These are phyloP conservation scores for Colletotrichum gigasporum DNA, from an alignment of 2,329 filamentous ascomycete genomes.

Conservation along the genomic window DNA sequence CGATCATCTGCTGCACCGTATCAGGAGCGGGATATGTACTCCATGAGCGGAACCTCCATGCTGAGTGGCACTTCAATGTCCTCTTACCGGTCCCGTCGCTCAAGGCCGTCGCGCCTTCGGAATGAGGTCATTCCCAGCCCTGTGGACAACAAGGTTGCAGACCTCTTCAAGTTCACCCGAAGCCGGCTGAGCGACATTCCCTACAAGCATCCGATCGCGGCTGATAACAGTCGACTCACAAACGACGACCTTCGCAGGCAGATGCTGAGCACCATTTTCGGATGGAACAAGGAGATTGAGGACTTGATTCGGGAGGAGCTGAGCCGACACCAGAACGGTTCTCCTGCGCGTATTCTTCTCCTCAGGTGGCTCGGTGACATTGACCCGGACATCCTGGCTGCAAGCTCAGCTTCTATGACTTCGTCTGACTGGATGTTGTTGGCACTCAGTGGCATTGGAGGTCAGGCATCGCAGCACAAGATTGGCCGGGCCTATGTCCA, in stretches of 20 bases:
- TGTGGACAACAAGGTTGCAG: conserved; percentile 74
- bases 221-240: conserved; percentile 69
- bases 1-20: conserved; percentile 46
- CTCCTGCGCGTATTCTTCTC: conserved; percentile 82
- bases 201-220: conserved; percentile 74
- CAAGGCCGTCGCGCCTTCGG: conserved; percentile 74
- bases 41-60: conserved; percentile 61
- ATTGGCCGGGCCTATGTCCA: conserved; percentile 92
- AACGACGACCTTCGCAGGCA: conserved; percentile 85
- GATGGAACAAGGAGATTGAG: conserved; percentile 88
- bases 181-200: conserved; percentile 84
- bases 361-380: conserved; percentile 93
- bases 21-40: conserved; percentile 62
- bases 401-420: conserved; percentile 86
- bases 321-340: conserved; percentile 75
- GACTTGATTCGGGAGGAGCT: conserved; percentile 87
- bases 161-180: conserved; percentile 88
- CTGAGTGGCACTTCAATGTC: conserved; percentile 50
- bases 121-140: conserved; percentile 85
- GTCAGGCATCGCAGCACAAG: conserved; percentile 81
- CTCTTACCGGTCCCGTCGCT: conserved; percentile 55
- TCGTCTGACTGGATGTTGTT: conserved; percentile 97
- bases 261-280: conserved; percentile 95
- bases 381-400: conserved; percentile 81
- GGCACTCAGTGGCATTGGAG: conserved; percentile 86